Conservation (phyloP, 306 rosid genomes). For the Erythrophleum fordii region DNA sequence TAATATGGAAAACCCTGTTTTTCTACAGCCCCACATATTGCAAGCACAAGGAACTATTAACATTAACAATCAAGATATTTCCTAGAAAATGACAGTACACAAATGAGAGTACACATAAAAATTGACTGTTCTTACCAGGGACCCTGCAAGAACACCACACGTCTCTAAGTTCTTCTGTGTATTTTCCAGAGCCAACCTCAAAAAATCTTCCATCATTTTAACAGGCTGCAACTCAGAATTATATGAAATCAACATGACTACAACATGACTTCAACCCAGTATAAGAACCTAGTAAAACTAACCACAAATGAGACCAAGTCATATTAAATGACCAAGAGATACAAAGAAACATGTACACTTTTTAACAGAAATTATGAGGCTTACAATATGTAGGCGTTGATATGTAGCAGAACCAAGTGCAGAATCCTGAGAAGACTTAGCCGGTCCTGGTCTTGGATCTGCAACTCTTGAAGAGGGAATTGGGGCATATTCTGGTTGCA, state of each 20-base stretch:
- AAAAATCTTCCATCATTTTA: constrained; percentile 90
- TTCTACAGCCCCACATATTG: constrained; percentile 66
- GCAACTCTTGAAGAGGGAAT: constrained; percentile 96
- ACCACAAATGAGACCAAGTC: constrained; percentile 35
- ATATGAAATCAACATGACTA: constrained; percentile 30
- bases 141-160: constrained; percentile 95
- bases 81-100: constrained; percentile 30
- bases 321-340: constrained; percentile 26
- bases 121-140: constrained; percentile 68
- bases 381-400: constrained; percentile 87
- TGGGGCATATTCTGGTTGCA: constrained; percentile 58
- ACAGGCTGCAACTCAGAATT: constrained; percentile 70
- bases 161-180: constrained; percentile 89
- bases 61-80: constrained; percentile 39
- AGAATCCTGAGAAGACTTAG: constrained; percentile 68
- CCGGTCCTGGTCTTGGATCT: constrained; percentile 96
- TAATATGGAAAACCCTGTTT: constrained; percentile 92
- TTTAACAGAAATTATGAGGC: constrained; percentile 40
- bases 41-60: constrained; percentile 39
- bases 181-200: constrained; percentile 85
- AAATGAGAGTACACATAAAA: too few species aligned
- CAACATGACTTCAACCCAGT: constrained; percentile 26
- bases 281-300: constrained; percentile 22
- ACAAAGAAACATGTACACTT: constrained; percentile 19
- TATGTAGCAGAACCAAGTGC: constrained; percentile 56